phyloP scores from a whole-genome alignment of 352 stramenopile species.

The Globisporangium canariense region DNA sequence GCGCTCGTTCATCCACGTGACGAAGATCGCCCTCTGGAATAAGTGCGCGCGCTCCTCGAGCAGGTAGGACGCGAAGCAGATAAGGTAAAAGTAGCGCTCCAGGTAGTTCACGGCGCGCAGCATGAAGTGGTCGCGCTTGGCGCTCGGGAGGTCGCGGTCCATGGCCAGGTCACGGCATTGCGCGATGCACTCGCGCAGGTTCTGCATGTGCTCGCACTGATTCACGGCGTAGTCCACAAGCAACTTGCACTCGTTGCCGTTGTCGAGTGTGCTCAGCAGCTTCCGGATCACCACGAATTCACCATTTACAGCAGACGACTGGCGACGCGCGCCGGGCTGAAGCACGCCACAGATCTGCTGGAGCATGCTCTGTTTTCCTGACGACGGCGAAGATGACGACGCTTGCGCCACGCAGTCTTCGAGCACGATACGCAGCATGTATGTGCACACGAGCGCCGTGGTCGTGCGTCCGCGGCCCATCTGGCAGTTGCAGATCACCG shows the following conservation, averaged over 20 bases:
- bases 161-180: conserved; percentile 74
- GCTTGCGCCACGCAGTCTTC: conserved; percentile 30
- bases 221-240: conserved; percentile 76
- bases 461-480: conserved; percentile 88
- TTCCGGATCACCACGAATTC: conserved; percentile 79
- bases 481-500: conserved; percentile 89
- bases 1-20: conserved; percentile 80
- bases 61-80: conserved; percentile 87
- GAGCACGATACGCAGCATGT: conserved; percentile 79
- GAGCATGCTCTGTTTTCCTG: conserved; percentile 17
- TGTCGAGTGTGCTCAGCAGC: conserved; percentile 64
- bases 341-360: conserved; percentile 19
- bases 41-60: conserved; percentile 55
- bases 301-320: conserved; percentile 47
- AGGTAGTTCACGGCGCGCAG: conserved; percentile 86
- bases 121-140: conserved; percentile 84
- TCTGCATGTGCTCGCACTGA: conserved; percentile 82
- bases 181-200: conserved; percentile 80
- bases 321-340: conserved; percentile 26
- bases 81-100: conserved; percentile 87
- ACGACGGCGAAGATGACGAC: conserved; percentile 12
- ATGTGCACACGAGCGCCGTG: conserved; percentile 84
- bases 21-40: conserved; percentile 64
- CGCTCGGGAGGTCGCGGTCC: conserved; percentile 56
- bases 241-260: conserved; percentile 55